Conservation (phyloP, 441 rosid genomes). For the Adansonia madagascariensis region DNA sequence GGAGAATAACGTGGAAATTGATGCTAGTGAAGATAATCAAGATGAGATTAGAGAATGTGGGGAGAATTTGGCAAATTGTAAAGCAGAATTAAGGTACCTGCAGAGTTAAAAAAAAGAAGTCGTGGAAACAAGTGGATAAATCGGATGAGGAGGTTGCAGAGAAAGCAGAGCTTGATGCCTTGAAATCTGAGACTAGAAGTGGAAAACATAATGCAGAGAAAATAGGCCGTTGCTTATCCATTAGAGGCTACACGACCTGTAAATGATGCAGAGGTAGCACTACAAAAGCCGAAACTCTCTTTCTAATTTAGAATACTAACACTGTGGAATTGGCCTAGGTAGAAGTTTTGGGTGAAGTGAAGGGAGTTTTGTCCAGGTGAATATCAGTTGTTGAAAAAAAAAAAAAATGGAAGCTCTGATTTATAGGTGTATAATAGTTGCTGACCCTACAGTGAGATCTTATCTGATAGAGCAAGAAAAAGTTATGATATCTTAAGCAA, state of each 20-base stretch:
- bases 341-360: constrained; percentile 49
- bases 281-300: constrained; percentile 65
- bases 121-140: constrained; percentile 72
- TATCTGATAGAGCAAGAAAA: constrained; percentile 50
- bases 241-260: constrained; percentile 73
- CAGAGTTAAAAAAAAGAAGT: constrained; percentile 59
- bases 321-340: constrained; percentile 46
- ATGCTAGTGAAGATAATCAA: constrained; percentile 43
- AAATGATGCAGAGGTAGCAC: constrained; percentile 81
- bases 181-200: constrained; percentile 92
- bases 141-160: constrained; percentile 68
- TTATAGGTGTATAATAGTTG: constrained; percentile 47
- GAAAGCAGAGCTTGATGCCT: constrained; percentile 61
- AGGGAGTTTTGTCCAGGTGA: constrained; percentile 40
- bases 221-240: constrained; percentile 80
- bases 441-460: constrained; percentile 44
- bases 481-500: constrained; percentile 49
- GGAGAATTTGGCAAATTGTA: constrained; percentile 52
- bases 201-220: constrained; percentile 87
- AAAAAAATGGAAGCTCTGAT: constrained; percentile 44
- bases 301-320: constrained; percentile 37
- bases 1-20: background rate
- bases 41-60: constrained; percentile 67
- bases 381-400: constrained; percentile 41
- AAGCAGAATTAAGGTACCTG: constrained; percentile 57